phyloP scores from a whole-genome alignment of 1,284 basidiomycete species.

The Porogramme epimiltina region DNA sequence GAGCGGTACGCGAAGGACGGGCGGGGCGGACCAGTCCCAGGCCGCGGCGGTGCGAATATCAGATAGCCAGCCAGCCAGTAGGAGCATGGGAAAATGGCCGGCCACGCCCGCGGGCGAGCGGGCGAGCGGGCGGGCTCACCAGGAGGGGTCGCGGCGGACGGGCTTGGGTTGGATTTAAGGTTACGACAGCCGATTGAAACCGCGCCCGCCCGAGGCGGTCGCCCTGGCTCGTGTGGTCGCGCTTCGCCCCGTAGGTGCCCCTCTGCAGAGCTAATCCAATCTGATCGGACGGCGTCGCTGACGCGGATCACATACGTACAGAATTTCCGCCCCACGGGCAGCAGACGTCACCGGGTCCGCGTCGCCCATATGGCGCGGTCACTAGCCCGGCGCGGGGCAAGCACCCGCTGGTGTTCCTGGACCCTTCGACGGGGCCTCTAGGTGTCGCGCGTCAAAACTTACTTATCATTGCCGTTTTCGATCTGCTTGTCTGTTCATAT shows the following conservation, averaged over 20 bases:
- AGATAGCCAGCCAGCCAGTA: conserved; percentile 25
- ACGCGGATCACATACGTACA: background rate
- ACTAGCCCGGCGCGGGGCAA: conserved; percentile 1
- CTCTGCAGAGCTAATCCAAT: conserved; percentile 13
- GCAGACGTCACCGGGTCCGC: conserved; percentile 11
- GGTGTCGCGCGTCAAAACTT: conserved; percentile 22
- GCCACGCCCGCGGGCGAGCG: background rate
- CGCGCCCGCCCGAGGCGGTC: conserved; percentile 13
- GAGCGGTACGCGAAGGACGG: background rate
- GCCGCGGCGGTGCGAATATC: conserved; percentile 28
- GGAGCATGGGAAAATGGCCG: conserved; percentile 22
- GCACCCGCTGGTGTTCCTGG: background rate
- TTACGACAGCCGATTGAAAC: conserved; percentile 19
- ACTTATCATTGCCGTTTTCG: conserved; percentile 21
- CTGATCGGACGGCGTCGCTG: conserved; percentile 17
- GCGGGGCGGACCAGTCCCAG: conserved; percentile 9
- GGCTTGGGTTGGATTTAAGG: conserved; percentile 16
- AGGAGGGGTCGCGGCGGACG: background rate
- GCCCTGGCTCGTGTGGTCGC: background rate
- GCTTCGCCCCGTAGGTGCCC: conserved; percentile 4
- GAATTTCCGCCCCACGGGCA: background rate
- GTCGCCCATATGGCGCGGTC: conserved; percentile 10
- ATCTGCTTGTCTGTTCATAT: conserved; percentile 19
- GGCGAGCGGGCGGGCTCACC: background rate
- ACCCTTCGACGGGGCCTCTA: background rate